A percentile compares a stretch with the other conserved stretches of the same genome.
Conservation (phyloP, 495 filamentous ascomycete genomes). For the Aspergillus sclerotiicarbonarius region DNA sequence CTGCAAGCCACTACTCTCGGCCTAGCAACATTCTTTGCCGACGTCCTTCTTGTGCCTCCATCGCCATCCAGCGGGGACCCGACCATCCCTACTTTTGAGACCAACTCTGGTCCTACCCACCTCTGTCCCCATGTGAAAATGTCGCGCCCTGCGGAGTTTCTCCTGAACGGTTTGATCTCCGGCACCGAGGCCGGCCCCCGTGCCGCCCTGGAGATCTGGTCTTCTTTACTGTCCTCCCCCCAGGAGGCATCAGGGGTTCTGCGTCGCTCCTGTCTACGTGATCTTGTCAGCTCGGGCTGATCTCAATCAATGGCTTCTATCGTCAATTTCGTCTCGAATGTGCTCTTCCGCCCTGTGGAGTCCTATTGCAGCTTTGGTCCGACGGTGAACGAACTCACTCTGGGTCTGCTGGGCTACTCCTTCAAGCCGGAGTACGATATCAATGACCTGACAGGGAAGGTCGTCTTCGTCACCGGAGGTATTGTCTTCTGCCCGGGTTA, state of each 20-base stretch:
- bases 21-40: too few species aligned
- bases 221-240: background rate
- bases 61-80: background rate
- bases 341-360: slow-evolving; percentile 36
- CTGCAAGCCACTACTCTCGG: too few species aligned
- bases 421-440: slow-evolving; percentile 60
- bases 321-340: slow-evolving; percentile 20
- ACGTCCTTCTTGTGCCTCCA: too few species aligned
- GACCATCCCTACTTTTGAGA: background rate
- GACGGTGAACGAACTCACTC: slow-evolving; percentile 39
- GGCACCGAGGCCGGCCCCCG: background rate
- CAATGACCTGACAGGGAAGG: slow-evolving; percentile 52
- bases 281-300: background rate
- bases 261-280: background rate
- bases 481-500: slow-evolving; percentile 2
- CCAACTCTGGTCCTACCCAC: background rate
- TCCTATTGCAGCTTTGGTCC: slow-evolving; percentile 35
- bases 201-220: background rate
- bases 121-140: background rate
- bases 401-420: slow-evolving; percentile 34
- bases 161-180: background rate
- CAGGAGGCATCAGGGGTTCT: background rate
- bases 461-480: slow-evolving; percentile 65
- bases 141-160: background rate
- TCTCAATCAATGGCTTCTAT: background rate